Base-by-base conservation (phyloP, 2,329 filamentous ascomycete genomes). In the Stagonosporopsis chrysanthemi region DNA sequence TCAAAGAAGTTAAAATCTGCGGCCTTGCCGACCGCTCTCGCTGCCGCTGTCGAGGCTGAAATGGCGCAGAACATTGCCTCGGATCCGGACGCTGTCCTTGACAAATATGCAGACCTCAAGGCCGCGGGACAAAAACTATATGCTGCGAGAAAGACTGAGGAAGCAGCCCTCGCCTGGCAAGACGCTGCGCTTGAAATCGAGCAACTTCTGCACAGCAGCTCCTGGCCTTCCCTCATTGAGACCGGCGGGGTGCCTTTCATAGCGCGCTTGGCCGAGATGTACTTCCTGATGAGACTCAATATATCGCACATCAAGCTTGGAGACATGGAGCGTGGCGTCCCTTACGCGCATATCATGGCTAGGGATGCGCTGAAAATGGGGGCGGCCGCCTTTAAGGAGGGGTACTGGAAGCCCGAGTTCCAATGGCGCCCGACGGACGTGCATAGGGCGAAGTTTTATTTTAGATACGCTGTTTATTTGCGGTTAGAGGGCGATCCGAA, bases 231-330 rank as follows among this genome's bases (percentile, higher is more conserved):
- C 12, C 46, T 50, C 6, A 19, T 12, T 8, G 38, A 36, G 6
- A 42, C 41, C 7, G 38, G 28, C 50, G 55, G 56, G 1, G 23
- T 49, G 3, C n/a, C 52, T 0, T 68, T 70, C 14, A 38, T 64
- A 14, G 29, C 47, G 4, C 56, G 54, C 15, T 38, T 67, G 1
- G 66, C 60, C 0, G 44, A 62, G 12, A 22, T 63, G 3, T 64
- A 65, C 24, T 67, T 68, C 19, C 29, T 60, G 6, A 54, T 66
- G 31, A 58, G 51, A 12, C 60, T 67, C 19, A 67, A 65, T 35
- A 54, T 58, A n/a, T 52, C 44, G 7, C 64, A 64, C 23, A 15
- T 62, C 15, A 36, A 58, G 33, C 45, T 63, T 33, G 29, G 26
- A 6, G 26, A 28, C 4, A 28, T 28, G 26, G 9, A 28, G 9